Percentiles rank a stretch among this genome's conserved stretches.
phyloP scores from a whole-genome alignment of 345 rosid genomes.

The Eucalyptus fibrosa region DNA sequence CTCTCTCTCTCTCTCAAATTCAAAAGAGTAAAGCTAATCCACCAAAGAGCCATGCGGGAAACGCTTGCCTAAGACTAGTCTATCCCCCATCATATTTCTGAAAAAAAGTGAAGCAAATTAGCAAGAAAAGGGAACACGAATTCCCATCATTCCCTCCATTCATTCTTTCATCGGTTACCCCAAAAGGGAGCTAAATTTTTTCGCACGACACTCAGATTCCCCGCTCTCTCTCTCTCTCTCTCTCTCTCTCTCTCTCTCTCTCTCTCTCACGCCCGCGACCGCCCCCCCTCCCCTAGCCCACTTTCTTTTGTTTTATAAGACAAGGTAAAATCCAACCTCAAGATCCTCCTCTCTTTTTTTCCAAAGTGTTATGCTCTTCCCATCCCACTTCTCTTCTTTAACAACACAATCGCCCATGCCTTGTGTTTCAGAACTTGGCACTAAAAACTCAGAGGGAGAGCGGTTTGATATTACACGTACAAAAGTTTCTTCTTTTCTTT shows the following conservation, averaged over 20 bases:
- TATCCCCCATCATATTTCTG: background rate
- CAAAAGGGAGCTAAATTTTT: slow-evolving; percentile 13
- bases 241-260: no score
- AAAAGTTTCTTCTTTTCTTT: background rate
- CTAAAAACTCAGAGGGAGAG: background rate
- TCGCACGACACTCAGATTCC: background rate
- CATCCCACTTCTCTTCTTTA: slow-evolving; percentile 3
- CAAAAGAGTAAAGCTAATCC: slow-evolving; percentile 32
- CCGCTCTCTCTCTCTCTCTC: background rate
- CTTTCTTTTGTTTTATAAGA: background rate
- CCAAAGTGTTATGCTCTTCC: background rate
- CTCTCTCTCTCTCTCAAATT: background rate
- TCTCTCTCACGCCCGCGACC: no score
- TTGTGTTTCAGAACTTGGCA: background rate
- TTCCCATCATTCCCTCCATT: background rate
- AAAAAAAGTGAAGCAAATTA: background rate
- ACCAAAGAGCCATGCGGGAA: slow-evolving; percentile 11
- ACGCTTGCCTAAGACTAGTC: background rate
- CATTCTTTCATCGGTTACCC: slow-evolving; percentile 26
- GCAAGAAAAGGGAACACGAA: background rate
- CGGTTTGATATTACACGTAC: background rate
- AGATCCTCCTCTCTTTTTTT: slow-evolving; percentile 14
- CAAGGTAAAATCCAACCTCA: slow-evolving; percentile 14
- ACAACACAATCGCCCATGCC: slow-evolving; percentile 6
- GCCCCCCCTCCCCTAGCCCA: fast-evolving